Conservation (phyloP, 2,329 filamentous ascomycete species). For the Monilinia fructigena region DNA sequence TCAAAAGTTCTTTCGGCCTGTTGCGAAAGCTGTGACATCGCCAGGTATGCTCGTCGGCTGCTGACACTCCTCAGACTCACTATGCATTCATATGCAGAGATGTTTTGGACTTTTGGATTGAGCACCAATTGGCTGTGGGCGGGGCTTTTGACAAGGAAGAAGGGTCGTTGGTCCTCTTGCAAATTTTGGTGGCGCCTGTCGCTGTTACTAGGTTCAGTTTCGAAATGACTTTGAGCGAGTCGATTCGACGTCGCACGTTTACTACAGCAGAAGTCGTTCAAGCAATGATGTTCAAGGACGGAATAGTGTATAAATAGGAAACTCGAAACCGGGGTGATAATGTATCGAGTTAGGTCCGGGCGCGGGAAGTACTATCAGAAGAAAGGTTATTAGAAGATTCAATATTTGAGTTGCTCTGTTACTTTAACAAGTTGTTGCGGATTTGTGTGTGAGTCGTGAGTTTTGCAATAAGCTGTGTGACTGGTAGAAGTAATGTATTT, state of each 20-base stretch:
- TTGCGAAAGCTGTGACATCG: slow-evolving; percentile 33
- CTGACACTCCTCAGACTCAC: slow-evolving; percentile 35
- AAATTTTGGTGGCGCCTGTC: slow-evolving; percentile 28
- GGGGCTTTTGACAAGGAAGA: slow-evolving; percentile 21
- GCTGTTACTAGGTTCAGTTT: slow-evolving; percentile 34
- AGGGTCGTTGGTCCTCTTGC: slow-evolving; percentile 20
- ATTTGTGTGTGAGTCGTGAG: neutral
- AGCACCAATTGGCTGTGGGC: slow-evolving; percentile 28
- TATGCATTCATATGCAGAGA: slow-evolving; percentile 24
- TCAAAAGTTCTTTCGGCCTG: slow-evolving; percentile 35
- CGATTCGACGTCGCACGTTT: slow-evolving; percentile 39
- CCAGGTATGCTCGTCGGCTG: slow-evolving; percentile 21
- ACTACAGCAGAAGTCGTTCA: slow-evolving; percentile 26
- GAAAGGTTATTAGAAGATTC: no score
- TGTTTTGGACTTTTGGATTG: slow-evolving; percentile 23
- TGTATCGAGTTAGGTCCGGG: slow-evolving; percentile 24
- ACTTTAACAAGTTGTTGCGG: neutral
- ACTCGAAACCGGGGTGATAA: slow-evolving; percentile 15
- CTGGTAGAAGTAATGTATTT: no score
- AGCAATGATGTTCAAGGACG: slow-evolving; percentile 27
- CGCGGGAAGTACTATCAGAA: slow-evolving; percentile 13
- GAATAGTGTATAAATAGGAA: slow-evolving; percentile 21
- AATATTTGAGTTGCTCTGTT: neutral
- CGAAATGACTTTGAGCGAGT: slow-evolving; percentile 34
- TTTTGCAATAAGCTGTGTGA: neutral